Evolutionary conservation across 257 asterid genomes (phyloP).

Genomic region (Phtheirospermum japonicum): DNA sequence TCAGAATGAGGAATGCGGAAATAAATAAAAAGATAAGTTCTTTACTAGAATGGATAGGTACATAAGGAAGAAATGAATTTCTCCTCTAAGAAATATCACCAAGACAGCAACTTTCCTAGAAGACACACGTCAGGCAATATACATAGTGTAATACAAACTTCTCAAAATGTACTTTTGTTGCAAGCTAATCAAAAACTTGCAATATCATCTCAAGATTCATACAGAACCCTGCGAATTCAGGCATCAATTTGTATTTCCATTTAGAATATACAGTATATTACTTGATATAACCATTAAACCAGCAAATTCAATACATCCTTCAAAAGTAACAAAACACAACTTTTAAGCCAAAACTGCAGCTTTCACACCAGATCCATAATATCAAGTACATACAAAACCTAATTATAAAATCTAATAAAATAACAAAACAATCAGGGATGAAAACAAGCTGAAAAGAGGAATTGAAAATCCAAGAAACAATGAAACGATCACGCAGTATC

Average conservation of each 20-base stretch:
- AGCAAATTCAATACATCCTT: constrained; percentile 4
- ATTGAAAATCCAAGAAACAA: constrained; percentile 11
- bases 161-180: neutral
- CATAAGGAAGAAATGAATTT: constrained; percentile 1
- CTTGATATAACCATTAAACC: constrained; percentile 1
- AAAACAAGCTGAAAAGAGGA: neutral
- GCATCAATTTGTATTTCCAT: neutral
- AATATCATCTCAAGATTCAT: constrained; percentile 10
- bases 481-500: constrained; percentile 7
- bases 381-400: neutral
- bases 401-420: constrained; percentile 1
- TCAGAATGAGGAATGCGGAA: neutral
- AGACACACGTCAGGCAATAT: neutral
- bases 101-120: neutral
- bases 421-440: constrained; percentile 6
- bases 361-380: constrained; percentile 30
- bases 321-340: constrained; percentile 6
- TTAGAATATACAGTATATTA: constrained; percentile 1
- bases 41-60: neutral
- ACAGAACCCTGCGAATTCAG: neutral
- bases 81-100: neutral
- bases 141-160: neutral
- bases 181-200: neutral
- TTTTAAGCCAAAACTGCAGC: constrained; percentile 9
- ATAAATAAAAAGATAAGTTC: neutral